These are phyloP conservation scores for Ophiostoma quercus DNA, from an alignment of 2,329 filamentous ascomycete species.

Conservation along the genomic window DNA sequence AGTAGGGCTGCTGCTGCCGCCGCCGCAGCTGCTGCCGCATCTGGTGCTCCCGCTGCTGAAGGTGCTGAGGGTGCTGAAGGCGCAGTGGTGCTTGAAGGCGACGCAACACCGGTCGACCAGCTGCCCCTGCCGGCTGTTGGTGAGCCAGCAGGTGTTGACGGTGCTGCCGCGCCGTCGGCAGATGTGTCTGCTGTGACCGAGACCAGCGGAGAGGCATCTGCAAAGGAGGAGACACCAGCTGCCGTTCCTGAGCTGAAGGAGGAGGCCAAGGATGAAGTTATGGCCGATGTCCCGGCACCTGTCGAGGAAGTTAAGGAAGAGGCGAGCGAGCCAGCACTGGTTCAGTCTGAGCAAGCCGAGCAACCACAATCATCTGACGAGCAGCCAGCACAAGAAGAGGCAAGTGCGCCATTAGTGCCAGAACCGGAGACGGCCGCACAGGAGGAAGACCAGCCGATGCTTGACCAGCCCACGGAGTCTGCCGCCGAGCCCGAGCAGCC, in stretches of 20 bases:
- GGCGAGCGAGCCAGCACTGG: not conserved
- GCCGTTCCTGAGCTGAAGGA: conserved; percentile 13
- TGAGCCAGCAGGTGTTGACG: not conserved
- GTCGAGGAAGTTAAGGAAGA: not conserved
- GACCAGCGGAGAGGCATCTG: not conserved
- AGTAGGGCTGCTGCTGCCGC: conserved; percentile 23
- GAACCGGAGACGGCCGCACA: not conserved
- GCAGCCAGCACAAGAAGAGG: not conserved
- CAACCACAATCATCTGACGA: not conserved
- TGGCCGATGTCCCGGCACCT: conserved; percentile 16
- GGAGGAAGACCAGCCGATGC: conserved; percentile 20
- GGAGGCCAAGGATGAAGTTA: conserved; percentile 20
- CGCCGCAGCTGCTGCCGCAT: conserved; percentile 20
- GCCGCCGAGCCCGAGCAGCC: not conserved
- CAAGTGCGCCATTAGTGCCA: not conserved
- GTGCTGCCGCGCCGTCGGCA: not conserved
- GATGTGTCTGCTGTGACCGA: not conserved
- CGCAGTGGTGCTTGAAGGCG: not conserved
- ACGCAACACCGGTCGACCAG: not conserved
- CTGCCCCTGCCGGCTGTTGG: conserved; percentile 13
- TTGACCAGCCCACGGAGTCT: conserved; percentile 20
- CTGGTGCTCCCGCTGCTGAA: conserved; percentile 32
- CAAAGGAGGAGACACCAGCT: conserved; percentile 6
- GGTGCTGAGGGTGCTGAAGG: not conserved
- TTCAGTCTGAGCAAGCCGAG: not conserved